Conservation (phyloP, 345 rosid species). For the Bretschneidera sinensis region DNA sequence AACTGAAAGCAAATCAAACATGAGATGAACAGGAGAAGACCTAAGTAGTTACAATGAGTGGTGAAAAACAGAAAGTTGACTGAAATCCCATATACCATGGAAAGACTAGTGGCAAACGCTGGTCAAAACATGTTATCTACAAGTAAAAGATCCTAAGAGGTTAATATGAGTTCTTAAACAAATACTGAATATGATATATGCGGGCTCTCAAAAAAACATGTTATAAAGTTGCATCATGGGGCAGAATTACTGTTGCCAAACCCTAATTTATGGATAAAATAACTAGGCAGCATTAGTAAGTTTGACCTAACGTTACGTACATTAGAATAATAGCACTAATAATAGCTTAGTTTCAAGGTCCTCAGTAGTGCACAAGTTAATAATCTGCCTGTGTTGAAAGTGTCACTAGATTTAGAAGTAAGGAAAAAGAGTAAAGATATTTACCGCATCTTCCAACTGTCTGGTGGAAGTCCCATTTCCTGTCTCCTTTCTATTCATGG, state of each 20-base stretch:
- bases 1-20: too few species aligned
- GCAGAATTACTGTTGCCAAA: background rate
- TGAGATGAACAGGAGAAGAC: too few species aligned
- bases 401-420: background rate
- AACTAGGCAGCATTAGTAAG: too few species aligned
- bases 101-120: background rate
- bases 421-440: constrained; percentile 1
- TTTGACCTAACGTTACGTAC: too few species aligned
- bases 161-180: too few species aligned
- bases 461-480: constrained; percentile 21
- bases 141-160: background rate
- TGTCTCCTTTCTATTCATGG: constrained; percentile 25
- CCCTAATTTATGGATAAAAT: constrained; percentile 1
- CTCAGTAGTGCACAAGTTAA: background rate
- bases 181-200: too few species aligned
- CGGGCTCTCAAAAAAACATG: too few species aligned
- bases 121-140: background rate
- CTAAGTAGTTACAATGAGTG: background rate
- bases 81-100: background rate
- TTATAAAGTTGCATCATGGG: too few species aligned
- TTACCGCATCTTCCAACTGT: constrained; percentile 40
- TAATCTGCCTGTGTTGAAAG: constrained; percentile 1
- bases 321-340: too few species aligned
- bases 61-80: background rate
- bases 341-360: too few species aligned